phyloP scores from a whole-genome alignment of 441 rosid genomes.

The Corymbia citriodora region DNA sequence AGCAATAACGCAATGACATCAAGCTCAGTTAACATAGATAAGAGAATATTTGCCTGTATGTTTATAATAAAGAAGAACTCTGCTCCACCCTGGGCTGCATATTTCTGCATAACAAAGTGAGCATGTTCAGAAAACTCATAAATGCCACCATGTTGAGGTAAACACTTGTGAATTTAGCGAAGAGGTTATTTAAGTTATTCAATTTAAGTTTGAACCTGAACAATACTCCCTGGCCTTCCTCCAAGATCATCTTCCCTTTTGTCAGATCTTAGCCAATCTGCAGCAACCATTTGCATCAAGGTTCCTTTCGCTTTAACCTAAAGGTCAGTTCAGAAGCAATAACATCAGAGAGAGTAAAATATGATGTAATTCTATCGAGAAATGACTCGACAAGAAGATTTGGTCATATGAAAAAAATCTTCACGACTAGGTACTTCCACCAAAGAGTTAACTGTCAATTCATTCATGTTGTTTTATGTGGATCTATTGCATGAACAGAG shows the following conservation, averaged over 20 bases:
- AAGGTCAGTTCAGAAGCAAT: conserved; percentile 3
- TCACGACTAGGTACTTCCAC: neutral
- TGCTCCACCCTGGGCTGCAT: conserved; percentile 85
- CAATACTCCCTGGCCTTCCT: conserved; percentile 84
- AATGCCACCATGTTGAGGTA: neutral
- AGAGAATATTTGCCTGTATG: conserved; percentile 54
- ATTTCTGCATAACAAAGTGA: conserved; percentile 53
- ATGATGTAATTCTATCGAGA: neutral
- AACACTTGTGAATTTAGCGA: neutral
- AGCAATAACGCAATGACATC: neutral
- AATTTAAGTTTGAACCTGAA: conserved; percentile 52
- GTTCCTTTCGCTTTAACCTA: conserved; percentile 88
- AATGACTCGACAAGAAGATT: neutral
- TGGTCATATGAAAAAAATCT: neutral
- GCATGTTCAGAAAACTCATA: neutral
- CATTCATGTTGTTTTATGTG: neutral
- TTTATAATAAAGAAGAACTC: conserved; percentile 87
- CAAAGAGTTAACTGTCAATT: neutral
- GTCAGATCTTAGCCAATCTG: conserved; percentile 94
- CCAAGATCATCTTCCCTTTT: conserved; percentile 93
- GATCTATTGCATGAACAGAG: neutral
- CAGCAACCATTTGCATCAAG: conserved; percentile 95
- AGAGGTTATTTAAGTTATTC: neutral
- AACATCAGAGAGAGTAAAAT: neutral
- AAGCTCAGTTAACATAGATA: neutral